Evolutionary conservation across 2,329 filamentous ascomycete genomes (phyloP).

Genomic region (Paraphoma chrysanthemicola): DNA sequence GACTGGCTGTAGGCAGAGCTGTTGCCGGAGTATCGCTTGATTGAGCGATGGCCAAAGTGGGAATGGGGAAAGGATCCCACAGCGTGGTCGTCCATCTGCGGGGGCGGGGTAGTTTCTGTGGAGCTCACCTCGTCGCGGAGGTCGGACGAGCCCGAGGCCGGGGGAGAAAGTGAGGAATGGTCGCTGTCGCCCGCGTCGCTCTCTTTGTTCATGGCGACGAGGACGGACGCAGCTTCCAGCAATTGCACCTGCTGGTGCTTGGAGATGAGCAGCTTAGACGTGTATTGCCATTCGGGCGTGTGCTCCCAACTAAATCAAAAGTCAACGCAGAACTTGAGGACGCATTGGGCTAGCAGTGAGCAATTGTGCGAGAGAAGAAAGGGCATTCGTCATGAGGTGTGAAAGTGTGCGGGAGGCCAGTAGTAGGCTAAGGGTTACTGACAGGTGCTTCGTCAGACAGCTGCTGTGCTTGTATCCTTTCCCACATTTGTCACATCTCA

Average conservation of each 20-base stretch:
- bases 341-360: slow-evolving; percentile 10
- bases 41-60: slow-evolving; percentile 40
- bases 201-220: slow-evolving; percentile 85
- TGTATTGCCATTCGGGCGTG: slow-evolving; percentile 96
- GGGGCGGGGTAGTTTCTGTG: slow-evolving; percentile 90
- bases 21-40: slow-evolving; percentile 57
- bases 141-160: slow-evolving; percentile 81
- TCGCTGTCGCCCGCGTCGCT: slow-evolving; percentile 73
- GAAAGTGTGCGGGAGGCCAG: slow-evolving; percentile 52
- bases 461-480: slow-evolving; percentile 99
- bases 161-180: slow-evolving; percentile 80
- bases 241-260: slow-evolving; percentile 99
- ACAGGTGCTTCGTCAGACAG: slow-evolving; percentile 99
- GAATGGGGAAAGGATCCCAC: slow-evolving; percentile 55
- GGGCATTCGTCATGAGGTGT: slow-evolving; percentile 49
- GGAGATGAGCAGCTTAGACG: slow-evolving; percentile 96
- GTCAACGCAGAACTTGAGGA: slow-evolving; percentile 39
- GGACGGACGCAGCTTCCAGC: slow-evolving; percentile 93
- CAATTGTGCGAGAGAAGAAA: slow-evolving; percentile 24
- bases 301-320: slow-evolving; percentile 87
- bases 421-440: slow-evolving; percentile 69
- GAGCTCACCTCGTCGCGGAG: slow-evolving; percentile 79
- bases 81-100: slow-evolving; percentile 70
- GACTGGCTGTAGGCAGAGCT: slow-evolving; percentile 71
- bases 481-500: slow-evolving; percentile 96